Conservation (phyloP, 2,329 filamentous ascomycete genomes). For the Paecilomyces sp. region DNA sequence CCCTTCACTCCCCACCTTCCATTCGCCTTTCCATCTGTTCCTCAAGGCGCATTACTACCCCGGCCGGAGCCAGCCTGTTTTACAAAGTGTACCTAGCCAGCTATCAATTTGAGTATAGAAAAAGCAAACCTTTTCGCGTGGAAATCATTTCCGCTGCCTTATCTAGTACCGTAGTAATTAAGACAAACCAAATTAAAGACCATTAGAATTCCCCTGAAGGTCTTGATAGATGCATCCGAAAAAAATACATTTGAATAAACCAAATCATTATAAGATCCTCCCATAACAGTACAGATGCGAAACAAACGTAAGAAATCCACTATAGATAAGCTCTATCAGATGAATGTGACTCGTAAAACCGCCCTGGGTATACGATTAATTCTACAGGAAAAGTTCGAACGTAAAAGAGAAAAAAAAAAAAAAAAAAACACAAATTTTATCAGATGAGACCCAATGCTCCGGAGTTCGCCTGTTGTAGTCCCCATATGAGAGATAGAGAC, state of each 20-base stretch:
- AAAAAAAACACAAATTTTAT: too few relatives aligned
- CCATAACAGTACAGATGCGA: not conserved
- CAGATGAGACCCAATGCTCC: too few relatives aligned
- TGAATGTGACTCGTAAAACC: not conserved
- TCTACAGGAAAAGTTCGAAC: not conserved
- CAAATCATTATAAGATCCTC: not conserved
- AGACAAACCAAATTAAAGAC: not conserved
- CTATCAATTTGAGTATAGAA: not conserved
- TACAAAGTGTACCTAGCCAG: not conserved
- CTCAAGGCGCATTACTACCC: not conserved
- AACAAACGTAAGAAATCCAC: not conserved
- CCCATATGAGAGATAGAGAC: too few relatives aligned
- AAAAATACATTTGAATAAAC: too few relatives aligned
- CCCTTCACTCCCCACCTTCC: not conserved
- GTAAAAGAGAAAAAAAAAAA: too few relatives aligned
- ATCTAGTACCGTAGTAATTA: not conserved
- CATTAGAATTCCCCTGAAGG: not conserved
- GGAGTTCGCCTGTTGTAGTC: too few relatives aligned
- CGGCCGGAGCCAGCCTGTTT: not conserved
- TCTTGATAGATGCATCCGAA: too few relatives aligned
- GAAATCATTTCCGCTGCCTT: not conserved
- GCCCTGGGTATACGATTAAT: not conserved
- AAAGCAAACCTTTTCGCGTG: not conserved
- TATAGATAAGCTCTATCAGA: not conserved
- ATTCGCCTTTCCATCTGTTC: not conserved